Conservation (phyloP, 2,329 filamentous ascomycete species). For the Keithomyces neogunnii region DNA sequence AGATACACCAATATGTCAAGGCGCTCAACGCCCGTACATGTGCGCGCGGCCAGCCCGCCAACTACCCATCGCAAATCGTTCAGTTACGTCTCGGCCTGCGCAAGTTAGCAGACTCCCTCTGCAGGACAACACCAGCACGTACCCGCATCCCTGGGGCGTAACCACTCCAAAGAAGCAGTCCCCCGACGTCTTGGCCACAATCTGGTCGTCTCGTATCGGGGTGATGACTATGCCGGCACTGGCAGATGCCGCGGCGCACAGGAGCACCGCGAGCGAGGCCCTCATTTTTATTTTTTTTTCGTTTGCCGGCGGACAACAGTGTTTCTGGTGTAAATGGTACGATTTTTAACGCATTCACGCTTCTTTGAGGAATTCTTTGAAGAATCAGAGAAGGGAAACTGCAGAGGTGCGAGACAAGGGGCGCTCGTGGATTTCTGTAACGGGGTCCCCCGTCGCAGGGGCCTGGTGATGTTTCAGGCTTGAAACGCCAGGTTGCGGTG, state of each 20-base stretch:
- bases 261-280: slow-evolving; percentile 19
- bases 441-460: slow-evolving; percentile 5
- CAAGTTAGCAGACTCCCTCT: too few species aligned
- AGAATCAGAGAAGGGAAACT: slow-evolving; percentile 2
- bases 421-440: slow-evolving; percentile 1
- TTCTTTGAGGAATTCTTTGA: too few species aligned
- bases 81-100: background rate
- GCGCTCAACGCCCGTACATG: too few species aligned
- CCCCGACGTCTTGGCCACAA: slow-evolving; percentile 36
- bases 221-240: slow-evolving; percentile 48
- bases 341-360: too few species aligned
- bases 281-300: slow-evolving; percentile 16
- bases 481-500: slow-evolving; percentile 1
- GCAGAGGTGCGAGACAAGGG: background rate
- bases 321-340: too few species aligned
- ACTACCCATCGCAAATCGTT: too few species aligned
- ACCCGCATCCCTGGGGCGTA: slow-evolving; percentile 51
- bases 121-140: slow-evolving; percentile 17
- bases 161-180: slow-evolving; percentile 50
- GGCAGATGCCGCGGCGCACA: slow-evolving; percentile 37
- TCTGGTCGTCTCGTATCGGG: slow-evolving; percentile 41
- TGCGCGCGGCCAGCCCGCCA: too few species aligned
- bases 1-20: too few species aligned
- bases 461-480: slow-evolving; percentile 19
- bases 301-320: background rate